phyloP scores from a whole-genome alignment of 257 asterid species.

The Agastache rugosa region DNA sequence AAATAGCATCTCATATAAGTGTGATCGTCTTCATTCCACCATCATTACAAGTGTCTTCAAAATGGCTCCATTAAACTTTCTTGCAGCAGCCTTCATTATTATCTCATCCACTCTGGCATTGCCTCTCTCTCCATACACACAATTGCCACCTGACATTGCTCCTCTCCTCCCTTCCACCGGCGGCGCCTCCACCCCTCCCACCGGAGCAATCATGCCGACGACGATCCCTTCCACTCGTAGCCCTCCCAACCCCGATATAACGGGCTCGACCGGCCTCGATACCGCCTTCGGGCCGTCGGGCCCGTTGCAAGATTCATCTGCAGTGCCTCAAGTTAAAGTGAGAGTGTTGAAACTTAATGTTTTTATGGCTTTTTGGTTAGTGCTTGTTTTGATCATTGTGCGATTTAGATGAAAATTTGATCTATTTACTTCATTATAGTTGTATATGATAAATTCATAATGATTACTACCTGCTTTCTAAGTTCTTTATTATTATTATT shows the following conservation, averaged over 20 bases:
- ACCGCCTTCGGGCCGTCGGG: constrained; percentile 54
- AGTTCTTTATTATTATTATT: no score
- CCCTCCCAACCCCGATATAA: constrained; percentile 55
- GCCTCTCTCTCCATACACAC: constrained; percentile 31
- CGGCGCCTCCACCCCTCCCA: constrained; percentile 39
- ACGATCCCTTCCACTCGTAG: constrained; percentile 62
- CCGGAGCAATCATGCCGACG: constrained; percentile 44
- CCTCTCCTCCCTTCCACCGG: constrained; percentile 68
- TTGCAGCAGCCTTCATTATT: constrained; percentile 36
- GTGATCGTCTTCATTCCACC: constrained; percentile 41
- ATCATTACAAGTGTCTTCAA: constrained; percentile 30
- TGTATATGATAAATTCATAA: no score
- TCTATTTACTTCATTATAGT: background rate
- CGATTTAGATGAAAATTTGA: background rate
- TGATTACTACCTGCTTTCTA: no score
- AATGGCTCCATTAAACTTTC: constrained; percentile 50
- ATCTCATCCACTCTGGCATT: constrained; percentile 41
- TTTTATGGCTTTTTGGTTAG: constrained; percentile 30
- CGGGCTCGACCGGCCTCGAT: constrained; percentile 46
- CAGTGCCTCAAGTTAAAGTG: constrained; percentile 27
- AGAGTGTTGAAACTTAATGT: constrained; percentile 21
- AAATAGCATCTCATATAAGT: constrained; percentile 26
- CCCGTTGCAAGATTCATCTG: constrained; percentile 47
- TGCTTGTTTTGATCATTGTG: constrained; percentile 22
- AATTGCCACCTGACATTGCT: constrained; percentile 59